A percentile compares a stretch with the other conserved stretches of the same genome.
phyloP scores from a whole-genome alignment of 1,139 yeast species.

The Geotrichum klebahnii region DNA sequence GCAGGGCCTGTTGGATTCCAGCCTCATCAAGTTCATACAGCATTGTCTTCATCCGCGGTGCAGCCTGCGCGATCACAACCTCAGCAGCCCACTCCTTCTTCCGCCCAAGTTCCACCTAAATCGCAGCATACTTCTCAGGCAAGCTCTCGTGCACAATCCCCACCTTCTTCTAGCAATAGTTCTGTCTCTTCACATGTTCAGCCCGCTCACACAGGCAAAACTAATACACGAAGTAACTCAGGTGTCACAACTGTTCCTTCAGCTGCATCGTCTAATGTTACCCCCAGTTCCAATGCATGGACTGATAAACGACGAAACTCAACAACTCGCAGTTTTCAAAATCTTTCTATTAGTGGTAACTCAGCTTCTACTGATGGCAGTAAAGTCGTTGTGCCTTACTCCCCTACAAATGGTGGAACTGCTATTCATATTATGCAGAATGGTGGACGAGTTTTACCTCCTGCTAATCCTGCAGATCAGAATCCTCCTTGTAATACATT shows the following conservation, averaged over 20 bases:
- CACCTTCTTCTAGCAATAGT: conserved; percentile 11
- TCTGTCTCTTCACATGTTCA: conserved; percentile 6
- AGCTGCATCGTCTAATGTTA: conserved; percentile 12
- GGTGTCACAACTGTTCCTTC: too few relatives aligned
- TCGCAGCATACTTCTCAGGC: conserved; percentile 15
- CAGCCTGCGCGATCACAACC: not conserved
- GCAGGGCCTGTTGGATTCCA: conserved; percentile 31
- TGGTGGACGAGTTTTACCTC: conserved; percentile 66
- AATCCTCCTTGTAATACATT: conserved; percentile 97
- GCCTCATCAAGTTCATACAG: conserved; percentile 3
- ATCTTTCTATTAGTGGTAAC: conserved; percentile 12
- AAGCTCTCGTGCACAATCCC: conserved; percentile 12
- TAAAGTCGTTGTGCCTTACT: conserved; percentile 27
- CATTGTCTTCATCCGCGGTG: conserved; percentile 6
- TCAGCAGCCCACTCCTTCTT: not conserved
- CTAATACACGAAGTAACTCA: conserved; percentile 2
- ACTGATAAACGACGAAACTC: conserved; percentile 19
- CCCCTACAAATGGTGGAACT: conserved; percentile 36
- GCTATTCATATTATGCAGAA: conserved; percentile 38
- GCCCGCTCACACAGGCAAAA: not conserved
- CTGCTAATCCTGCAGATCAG: conserved; percentile 98
- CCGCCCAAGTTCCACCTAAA: conserved; percentile 7
- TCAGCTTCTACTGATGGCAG: conserved; percentile 19
- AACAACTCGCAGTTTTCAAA: conserved; percentile 20
- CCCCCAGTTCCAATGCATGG: conserved; percentile 18